Evolutionary conservation across 2,329 filamentous ascomycete species (phyloP).

Genomic region (Aspergillus terreus): DNA sequence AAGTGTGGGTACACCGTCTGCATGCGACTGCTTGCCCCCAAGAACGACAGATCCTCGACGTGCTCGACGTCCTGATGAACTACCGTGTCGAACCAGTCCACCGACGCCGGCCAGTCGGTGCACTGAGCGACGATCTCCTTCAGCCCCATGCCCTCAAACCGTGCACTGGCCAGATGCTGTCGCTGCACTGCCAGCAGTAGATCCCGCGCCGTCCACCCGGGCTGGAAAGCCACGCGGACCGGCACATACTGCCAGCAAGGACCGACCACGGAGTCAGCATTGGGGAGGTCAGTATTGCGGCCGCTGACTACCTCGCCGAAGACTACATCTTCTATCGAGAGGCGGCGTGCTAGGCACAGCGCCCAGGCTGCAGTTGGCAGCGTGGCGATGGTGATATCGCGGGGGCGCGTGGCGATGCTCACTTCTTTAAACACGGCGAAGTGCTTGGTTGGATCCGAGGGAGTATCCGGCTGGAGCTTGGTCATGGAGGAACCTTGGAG

Average conservation of each 20-base stretch:
- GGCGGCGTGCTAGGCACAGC: slow-evolving; percentile 50
- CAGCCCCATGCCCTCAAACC: slow-evolving; percentile 48
- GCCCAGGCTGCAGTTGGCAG: slow-evolving; percentile 60
- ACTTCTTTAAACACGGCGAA: slow-evolving; percentile 9
- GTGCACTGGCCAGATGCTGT: slow-evolving; percentile 49
- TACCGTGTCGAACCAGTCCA: slow-evolving; percentile 48
- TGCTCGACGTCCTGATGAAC: slow-evolving; percentile 57
- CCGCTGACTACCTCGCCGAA: slow-evolving; percentile 61
- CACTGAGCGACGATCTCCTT: slow-evolving; percentile 45
- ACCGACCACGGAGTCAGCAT: slow-evolving; percentile 52
- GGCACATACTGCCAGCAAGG: slow-evolving; percentile 53
- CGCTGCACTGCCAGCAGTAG: slow-evolving; percentile 47
- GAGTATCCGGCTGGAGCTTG: slow-evolving; percentile 12
- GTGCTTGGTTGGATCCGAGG: slow-evolving; percentile 2
- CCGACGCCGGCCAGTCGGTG: slow-evolving; percentile 35
- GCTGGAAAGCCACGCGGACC: slow-evolving; percentile 52
- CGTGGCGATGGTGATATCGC: slow-evolving; percentile 55
- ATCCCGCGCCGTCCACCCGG: slow-evolving; percentile 43
- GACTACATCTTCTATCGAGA: slow-evolving; percentile 48
- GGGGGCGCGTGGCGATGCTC: slow-evolving; percentile 43
- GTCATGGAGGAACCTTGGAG: slow-evolving; percentile 49
- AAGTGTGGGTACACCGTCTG: slow-evolving; percentile 56
- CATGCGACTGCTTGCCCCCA: slow-evolving; percentile 33
- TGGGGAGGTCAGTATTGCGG: slow-evolving; percentile 49
- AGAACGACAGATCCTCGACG: slow-evolving; percentile 44